Conservation (phyloP, 2,329 filamentous ascomycete genomes). For the Aaosphaeria pasadenensis region DNA sequence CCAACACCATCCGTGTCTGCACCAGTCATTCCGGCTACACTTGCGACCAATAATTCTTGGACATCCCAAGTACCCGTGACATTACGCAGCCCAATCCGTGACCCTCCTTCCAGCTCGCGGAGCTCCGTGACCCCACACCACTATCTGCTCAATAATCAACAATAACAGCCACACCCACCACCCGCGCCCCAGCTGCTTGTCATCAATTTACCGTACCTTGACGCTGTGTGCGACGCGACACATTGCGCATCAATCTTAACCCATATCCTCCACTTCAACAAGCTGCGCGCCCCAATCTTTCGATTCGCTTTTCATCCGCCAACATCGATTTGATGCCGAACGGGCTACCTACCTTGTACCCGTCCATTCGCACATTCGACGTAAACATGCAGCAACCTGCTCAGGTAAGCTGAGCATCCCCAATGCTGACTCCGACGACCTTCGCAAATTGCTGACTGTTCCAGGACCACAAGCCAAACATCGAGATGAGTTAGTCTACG, state of each 20-base stretch:
- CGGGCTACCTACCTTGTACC: constrained; percentile 27
- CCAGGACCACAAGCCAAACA: constrained; percentile 36
- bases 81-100: no score
- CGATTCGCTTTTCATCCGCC: constrained; percentile 3
- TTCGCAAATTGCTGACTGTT: constrained; percentile 24
- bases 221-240: no score
- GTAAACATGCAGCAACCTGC: constrained; percentile 41
- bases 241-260: neutral
- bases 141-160: constrained; percentile 10
- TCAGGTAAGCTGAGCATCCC: constrained; percentile 52
- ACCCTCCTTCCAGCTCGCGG: no score
- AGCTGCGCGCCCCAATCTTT: constrained; percentile 1
- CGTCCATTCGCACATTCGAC: constrained; percentile 30
- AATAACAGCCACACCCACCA: constrained; percentile 3
- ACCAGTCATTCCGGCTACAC: neutral
- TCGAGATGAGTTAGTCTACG: constrained; percentile 43
- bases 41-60: neutral
- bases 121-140: neutral
- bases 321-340: constrained; percentile 19
- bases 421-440: constrained; percentile 12
- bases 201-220: constrained; percentile 1
- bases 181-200: neutral
- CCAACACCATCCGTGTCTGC: neutral
- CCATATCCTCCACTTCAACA: neutral
- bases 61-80: no score